Evolutionary conservation across 768 basidiomycete genomes (phyloP), one percentile per base, ranked within the genome.

Genomic region (Pleurotus sapidus): DNA sequence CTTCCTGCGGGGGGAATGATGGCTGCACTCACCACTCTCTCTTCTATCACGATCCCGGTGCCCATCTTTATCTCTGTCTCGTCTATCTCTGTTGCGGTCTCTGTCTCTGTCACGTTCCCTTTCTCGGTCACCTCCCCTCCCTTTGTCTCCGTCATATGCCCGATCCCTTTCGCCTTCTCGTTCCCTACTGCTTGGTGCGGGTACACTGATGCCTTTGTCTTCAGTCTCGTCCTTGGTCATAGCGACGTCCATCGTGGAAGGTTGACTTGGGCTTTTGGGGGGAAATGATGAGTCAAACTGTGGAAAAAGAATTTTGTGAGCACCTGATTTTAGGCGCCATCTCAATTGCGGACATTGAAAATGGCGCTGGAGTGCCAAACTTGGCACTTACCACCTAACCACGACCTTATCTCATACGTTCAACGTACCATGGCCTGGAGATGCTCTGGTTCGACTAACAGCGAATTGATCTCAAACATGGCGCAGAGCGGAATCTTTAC

Each of bases 201-300:
- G 73, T 45, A 68, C 71, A 25, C 72, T 64, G 59, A 72, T 73
- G 17, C 67, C 74, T 72, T 88, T 88, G 59, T 88, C 87, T 46
- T 88, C 87, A 6, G 76, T 72, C 60, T 90, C 86, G 57, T 90
- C 88, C 70, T 90, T 91, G 66, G 71, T 77, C 87, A 90, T 90
- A 64, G 91, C 89, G 61, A 91, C 81, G 68, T 91, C 89, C 89
- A 91, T 91, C 56, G 65, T 69, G 60, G 57, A 51, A 24, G 27
- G 20, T 27, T 30, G 30, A 30, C 3, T 4, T 34, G 30, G 49
- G 23, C 9, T 43, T 38, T 25, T 38, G 57, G 30, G 23, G 30
- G 57, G 42, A 30, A 50, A 56, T 24, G 51, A 55, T 37, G 43
- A 47, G 51, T 59, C 50, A 42, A 45, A 53, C 7, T 45, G 23